Conservation (phyloP, 345 rosid genomes). For the Gossypium anomalum region DNA sequence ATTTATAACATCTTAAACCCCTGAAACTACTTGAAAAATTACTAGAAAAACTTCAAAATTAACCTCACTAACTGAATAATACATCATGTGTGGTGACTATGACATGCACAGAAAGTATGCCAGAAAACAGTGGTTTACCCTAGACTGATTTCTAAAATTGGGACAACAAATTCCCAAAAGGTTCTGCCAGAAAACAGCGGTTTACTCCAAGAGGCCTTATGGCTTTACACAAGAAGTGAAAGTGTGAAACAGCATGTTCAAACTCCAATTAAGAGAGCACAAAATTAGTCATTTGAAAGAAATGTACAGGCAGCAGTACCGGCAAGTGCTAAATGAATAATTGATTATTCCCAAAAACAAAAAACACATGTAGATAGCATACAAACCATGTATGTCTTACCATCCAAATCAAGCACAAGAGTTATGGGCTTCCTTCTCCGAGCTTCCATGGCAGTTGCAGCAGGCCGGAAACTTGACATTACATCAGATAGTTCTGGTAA, state of each 20-base stretch:
- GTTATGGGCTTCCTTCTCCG: conserved; percentile 57
- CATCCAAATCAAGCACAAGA: conserved; percentile 92
- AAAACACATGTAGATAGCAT: neutral
- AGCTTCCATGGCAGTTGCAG: conserved; percentile 36
- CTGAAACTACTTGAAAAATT: neutral
- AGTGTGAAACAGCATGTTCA: neutral
- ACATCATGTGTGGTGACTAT: neutral
- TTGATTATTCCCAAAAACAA: neutral
- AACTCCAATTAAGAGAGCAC: neutral
- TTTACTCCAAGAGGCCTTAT: too few relatives aligned
- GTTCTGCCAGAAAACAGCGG: neutral
- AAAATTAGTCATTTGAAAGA: conserved; percentile 6
- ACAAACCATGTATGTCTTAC: conserved; percentile 31
- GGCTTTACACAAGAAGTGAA: too few relatives aligned
- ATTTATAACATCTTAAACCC: neutral
- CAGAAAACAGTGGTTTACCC: neutral
- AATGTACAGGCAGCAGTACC: neutral
- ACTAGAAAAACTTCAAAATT: neutral
- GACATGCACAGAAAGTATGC: neutral
- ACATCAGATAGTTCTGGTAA: conserved; percentile 80
- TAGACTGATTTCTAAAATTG: neutral
- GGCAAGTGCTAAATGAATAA: neutral
- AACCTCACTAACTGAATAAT: neutral
- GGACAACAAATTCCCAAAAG: neutral
- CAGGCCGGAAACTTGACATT: conserved; percentile 52